Evolutionary conservation across 108 stramenopile species (phyloP), one percentile per base, ranked within the genome.

Genomic region (Asterionellopsis glacialis): DNA sequence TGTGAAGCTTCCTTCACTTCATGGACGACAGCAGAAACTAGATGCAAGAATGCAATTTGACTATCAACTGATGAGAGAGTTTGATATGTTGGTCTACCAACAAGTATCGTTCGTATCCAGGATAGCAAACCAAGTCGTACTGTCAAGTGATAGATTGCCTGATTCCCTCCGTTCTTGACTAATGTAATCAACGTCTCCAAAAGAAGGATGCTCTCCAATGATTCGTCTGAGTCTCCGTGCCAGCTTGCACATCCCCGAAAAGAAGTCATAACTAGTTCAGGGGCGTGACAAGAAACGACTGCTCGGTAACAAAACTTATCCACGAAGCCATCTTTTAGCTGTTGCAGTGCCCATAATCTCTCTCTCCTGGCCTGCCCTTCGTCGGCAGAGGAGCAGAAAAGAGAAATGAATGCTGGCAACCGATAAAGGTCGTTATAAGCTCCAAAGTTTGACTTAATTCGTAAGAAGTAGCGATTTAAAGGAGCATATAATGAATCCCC

Each of bases 381-480:
- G 41, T 85, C 80, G 0, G 75, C 59, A 13, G 79, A 60, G 6
- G 88, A 87, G 51, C 88, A 93, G 67, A 88, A 93, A 11, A 90
- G 54, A n/a, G 86, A 73, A 4, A 93, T 79, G 63, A 93, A 93
- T 41, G 72, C 64, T 23, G 91, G 91, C 25, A 93, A 67, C n/a
- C 75, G 74, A 51, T 73, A 74, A 59, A 76, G 68, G 64, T 93
- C 88, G 51, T 83, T 79, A 60, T 86, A 88, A 41, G 91, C 91
- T 14, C 91, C 91, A 55, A 84, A 83, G 59, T 82, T 69, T 27
- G 67, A 64, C 21, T 76, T 76, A 18, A 71, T 64, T 28, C 82
- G 74, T 16, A 93, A 67, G 62, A 90, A 93, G 56, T 76, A 87
- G n/a, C 76, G 69, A 63, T 93, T 93, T 41, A 88, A 65, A 26